phyloP scores from a whole-genome alignment of 352 stramenopile genomes.

The Pilasporangium apinafurcum region DNA sequence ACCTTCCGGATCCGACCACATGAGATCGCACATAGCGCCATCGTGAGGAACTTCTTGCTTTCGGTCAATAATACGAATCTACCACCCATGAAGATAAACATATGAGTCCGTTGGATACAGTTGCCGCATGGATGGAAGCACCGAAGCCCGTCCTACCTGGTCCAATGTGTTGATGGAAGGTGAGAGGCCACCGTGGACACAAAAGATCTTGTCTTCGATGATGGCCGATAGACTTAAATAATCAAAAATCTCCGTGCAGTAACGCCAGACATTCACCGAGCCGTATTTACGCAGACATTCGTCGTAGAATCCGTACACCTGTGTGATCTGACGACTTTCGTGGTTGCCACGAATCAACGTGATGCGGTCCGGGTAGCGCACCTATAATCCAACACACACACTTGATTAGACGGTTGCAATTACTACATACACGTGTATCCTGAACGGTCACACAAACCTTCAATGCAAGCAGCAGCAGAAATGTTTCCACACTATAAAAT shows the following conservation, averaged over 20 bases:
- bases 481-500: conserved; percentile 99
- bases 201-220: conserved; percentile 99
- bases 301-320: conserved; percentile 99
- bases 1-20: conserved; percentile 92
- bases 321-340: conserved; percentile 97
- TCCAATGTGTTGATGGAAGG: conserved; percentile 88
- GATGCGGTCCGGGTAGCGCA: conserved; percentile 98
- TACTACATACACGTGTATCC: background rate
- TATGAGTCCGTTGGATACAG: conserved; percentile 1
- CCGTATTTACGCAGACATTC: conserved; percentile 98
- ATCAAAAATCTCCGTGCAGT: conserved; percentile 99
- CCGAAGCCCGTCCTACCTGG: conserved; percentile 27
- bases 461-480: conserved; percentile 95
- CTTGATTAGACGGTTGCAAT: background rate
- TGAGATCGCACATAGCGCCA: conserved; percentile 98
- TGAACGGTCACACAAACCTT: too few species aligned
- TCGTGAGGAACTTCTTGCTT: conserved; percentile 99
- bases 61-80: conserved; percentile 90
- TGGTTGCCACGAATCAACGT: conserved; percentile 99
- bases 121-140: background rate
- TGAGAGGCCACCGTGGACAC: conserved; percentile 98
- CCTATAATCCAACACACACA: conserved; percentile 22
- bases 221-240: conserved; percentile 98
- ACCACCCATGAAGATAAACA: background rate
- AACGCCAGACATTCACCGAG: conserved; percentile 98